Percentiles rank a stretch among this genome's conserved stretches.
phyloP scores from a whole-genome alignment of 345 rosid species.

The Litchi chinensis region DNA sequence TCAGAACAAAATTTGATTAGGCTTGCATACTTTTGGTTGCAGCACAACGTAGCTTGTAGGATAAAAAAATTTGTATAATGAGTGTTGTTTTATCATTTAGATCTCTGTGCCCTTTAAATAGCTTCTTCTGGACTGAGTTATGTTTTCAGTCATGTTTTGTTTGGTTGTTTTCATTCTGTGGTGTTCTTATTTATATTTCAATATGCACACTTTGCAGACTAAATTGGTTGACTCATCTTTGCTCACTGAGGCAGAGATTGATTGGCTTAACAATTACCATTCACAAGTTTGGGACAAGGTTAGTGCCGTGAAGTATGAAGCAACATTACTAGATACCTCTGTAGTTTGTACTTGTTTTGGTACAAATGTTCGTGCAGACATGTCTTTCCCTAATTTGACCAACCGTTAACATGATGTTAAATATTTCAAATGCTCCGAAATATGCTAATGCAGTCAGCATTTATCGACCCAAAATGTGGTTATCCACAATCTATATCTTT shows the following conservation, averaged over 20 bases:
- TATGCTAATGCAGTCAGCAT: neutral
- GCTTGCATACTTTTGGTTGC: neutral
- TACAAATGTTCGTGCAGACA: neutral
- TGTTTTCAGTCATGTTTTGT: neutral
- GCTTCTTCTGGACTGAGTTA: neutral
- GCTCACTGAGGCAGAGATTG: slow-evolving; percentile 60
- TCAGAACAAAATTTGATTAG: neutral
- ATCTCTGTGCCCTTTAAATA: neutral
- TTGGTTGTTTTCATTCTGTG: neutral
- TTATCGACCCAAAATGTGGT: neutral
- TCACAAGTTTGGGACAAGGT: slow-evolving; percentile 94
- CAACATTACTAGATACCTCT: neutral
- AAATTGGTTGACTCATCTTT: slow-evolving; percentile 71
- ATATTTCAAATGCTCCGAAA: neutral
- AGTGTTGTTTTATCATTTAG: neutral
- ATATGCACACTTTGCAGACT: slow-evolving; percentile 42
- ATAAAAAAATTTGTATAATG: neutral
- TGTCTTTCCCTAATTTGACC: neutral
- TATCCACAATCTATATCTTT: neutral
- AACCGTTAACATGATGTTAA: neutral
- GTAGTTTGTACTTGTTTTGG: neutral
- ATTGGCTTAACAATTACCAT: slow-evolving; percentile 88
- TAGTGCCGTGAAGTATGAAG: neutral
- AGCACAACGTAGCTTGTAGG: neutral
- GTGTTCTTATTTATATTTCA: neutral